phyloP scores from a whole-genome alignment of 202 grass and related monocot genomes.

The Alloteropsis angusta region DNA sequence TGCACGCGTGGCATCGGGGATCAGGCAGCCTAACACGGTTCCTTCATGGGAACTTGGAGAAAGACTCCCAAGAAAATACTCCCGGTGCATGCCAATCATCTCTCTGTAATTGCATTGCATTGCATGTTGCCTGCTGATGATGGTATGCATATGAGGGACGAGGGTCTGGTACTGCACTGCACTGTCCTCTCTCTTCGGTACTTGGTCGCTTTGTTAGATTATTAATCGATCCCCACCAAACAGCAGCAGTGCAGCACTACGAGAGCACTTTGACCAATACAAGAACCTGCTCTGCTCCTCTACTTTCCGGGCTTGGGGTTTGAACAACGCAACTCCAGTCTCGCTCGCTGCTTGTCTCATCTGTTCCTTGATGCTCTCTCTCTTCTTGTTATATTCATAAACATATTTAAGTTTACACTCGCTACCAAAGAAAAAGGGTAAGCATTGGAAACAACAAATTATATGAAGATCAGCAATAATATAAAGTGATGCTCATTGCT shows the following conservation, averaged over 20 bases:
- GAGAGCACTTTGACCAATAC: constrained; percentile 29
- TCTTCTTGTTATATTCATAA: neutral
- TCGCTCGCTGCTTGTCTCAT: neutral
- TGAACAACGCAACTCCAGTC: neutral
- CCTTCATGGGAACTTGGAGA: constrained; percentile 25
- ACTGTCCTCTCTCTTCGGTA: constrained; percentile 33
- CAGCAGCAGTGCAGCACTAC: constrained; percentile 12
- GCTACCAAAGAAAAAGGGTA: neutral
- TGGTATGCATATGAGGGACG: neutral
- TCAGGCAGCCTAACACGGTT: neutral
- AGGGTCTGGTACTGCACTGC: neutral
- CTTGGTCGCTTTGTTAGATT: constrained; percentile 29
- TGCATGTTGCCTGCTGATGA: neutral
- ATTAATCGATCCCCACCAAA: constrained; percentile 1
- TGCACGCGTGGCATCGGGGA: neutral
- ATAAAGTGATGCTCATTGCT: no score
- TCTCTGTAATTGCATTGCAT: neutral
- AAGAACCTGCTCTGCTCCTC: neutral
- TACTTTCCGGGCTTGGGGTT: constrained; percentile 19
- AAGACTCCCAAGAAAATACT: neutral
- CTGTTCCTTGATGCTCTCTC: neutral
- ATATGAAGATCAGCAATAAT: neutral
- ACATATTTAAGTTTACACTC: neutral
- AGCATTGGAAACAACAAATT: neutral
- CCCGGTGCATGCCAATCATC: constrained; percentile 19